Percentiles rank a stretch among this genome's conserved stretches.
Evolutionary conservation across 1,139 yeast species (phyloP).

Genomic region (Pichia sp.): DNA sequence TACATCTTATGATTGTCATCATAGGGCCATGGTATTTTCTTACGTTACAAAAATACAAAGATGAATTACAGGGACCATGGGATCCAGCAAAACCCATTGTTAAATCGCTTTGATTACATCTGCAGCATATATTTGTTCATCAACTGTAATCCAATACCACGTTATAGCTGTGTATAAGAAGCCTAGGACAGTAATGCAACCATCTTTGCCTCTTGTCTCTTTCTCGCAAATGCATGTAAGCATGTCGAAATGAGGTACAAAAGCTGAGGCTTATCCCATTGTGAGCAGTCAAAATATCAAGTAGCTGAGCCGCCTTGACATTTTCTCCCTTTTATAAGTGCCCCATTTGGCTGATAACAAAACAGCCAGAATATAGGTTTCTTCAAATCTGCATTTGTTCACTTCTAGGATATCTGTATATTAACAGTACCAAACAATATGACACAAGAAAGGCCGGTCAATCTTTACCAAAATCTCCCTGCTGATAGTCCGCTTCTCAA

Average conservation of each 20-base stretch:
- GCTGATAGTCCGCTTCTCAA: neutral
- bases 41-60: conserved; percentile 72
- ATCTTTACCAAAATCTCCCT: neutral
- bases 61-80: conserved; percentile 93
- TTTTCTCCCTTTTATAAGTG: neutral
- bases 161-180: no score
- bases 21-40: conserved; percentile 69
- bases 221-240: no score
- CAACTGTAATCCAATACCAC: no score
- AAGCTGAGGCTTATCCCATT: neutral
- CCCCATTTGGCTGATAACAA: neutral
- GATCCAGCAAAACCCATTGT: conserved; percentile 74
- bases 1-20: conserved; percentile 48
- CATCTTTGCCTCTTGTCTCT: no score
- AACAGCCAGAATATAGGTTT: no score
- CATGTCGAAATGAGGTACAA: no score
- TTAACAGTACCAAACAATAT: neutral
- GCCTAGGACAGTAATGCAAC: no score
- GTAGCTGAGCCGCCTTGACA: neutral
- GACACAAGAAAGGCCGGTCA: neutral
- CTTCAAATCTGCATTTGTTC: no score
- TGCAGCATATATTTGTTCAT: no score
- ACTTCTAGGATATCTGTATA: neutral
- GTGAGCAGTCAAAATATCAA: neutral
- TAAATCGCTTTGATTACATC: conserved; percentile 22